Conservation (phyloP, 176 grass and related monocot species). For the Alloteropsis semialata region DNA sequence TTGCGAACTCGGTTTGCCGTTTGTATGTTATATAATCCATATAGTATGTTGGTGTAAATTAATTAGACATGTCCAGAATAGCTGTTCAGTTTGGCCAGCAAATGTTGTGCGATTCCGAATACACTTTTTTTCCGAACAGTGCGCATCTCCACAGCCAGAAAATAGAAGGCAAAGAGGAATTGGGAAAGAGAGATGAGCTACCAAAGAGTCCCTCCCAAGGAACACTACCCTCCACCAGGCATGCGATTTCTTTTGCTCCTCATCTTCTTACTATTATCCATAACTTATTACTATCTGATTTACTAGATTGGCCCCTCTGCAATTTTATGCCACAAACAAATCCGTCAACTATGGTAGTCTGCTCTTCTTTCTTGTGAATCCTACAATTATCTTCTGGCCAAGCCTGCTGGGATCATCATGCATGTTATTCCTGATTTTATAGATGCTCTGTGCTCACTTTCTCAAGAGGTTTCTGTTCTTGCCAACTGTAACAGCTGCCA, state of each 20-base stretch:
- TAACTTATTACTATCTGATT: background rate
- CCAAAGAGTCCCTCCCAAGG: constrained; percentile 15
- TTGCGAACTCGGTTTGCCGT: background rate
- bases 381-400: background rate
- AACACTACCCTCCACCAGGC: constrained; percentile 43
- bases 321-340: background rate
- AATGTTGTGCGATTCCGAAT: background rate
- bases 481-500: background rate
- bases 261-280: background rate
- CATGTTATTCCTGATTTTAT: background rate
- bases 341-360: background rate
- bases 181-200: constrained; percentile 38
- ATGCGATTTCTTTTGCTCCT: constrained; percentile 21
- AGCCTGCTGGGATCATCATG: background rate
- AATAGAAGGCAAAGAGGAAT: background rate
- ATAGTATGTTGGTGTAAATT: constrained; percentile 20
- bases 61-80: background rate
- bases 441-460: background rate
- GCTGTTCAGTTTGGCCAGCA: background rate
- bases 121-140: too few species aligned
- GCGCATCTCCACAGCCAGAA: background rate
- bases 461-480: background rate
- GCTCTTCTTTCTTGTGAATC: background rate
- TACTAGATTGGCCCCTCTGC: background rate
- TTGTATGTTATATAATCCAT: background rate